These are phyloP conservation scores for Sporopachydermia quercuum DNA, from an alignment of 805 yeast genomes.

Conservation along the genomic window DNA sequence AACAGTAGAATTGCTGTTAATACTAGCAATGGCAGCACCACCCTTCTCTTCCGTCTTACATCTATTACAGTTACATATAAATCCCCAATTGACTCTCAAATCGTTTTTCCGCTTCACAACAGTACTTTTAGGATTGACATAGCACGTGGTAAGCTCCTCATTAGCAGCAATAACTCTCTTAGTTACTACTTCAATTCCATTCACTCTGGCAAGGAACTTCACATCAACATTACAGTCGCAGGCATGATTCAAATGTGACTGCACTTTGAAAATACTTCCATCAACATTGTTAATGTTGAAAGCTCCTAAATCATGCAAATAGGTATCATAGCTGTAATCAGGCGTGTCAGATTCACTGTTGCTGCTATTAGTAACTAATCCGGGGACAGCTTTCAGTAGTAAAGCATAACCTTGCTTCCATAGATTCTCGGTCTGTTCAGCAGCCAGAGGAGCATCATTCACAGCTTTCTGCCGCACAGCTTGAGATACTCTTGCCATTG, in stretches of 20 bases:
- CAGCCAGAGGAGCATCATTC: slow-evolving; percentile 38
- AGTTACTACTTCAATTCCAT: slow-evolving; percentile 49
- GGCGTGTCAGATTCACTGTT: slow-evolving; percentile 11
- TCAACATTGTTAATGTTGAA: slow-evolving; percentile 63
- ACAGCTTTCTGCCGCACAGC: slow-evolving; percentile 44
- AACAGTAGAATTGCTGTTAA: slow-evolving; percentile 8
- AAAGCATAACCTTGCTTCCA: slow-evolving; percentile 45
- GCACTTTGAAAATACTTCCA: slow-evolving; percentile 42
- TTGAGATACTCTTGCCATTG: slow-evolving; percentile 61
- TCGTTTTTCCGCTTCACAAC: slow-evolving; percentile 49
- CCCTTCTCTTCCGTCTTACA: slow-evolving; percentile 50
- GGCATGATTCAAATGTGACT: slow-evolving; percentile 62
- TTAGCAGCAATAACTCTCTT: slow-evolving; percentile 40
- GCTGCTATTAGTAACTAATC: slow-evolving; percentile 11
- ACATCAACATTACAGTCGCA: slow-evolving; percentile 61
- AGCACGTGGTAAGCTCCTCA: slow-evolving; percentile 56
- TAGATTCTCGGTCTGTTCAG: slow-evolving; percentile 38
- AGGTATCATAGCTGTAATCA: slow-evolving; percentile 34
- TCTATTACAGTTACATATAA: slow-evolving; percentile 49
- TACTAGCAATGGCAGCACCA: slow-evolving; percentile 14
- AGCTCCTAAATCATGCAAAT: slow-evolving; percentile 47
- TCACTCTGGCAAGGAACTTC: slow-evolving; percentile 28
- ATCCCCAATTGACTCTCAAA: slow-evolving; percentile 68
- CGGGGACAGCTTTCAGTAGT: slow-evolving; percentile 32
- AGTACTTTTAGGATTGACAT: slow-evolving; percentile 52